phyloP scores from a whole-genome alignment of 441 rosid genomes.

The Croton laevigatus region DNA sequence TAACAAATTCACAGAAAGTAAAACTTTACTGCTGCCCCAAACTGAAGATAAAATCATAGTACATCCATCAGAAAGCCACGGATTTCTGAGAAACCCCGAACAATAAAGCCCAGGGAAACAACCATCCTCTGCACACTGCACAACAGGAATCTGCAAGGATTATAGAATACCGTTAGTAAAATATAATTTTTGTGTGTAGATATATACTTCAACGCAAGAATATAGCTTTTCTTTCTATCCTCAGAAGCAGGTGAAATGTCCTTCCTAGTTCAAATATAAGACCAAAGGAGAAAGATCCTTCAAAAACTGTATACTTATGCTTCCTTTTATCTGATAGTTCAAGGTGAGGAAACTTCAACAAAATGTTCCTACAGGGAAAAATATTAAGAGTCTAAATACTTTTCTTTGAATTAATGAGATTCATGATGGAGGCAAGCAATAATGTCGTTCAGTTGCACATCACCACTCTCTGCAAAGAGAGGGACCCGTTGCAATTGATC shows the following conservation, averaged over 20 bases:
- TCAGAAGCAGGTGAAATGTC: neutral
- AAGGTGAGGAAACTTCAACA: neutral
- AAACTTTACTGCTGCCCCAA: slow-evolving; percentile 71
- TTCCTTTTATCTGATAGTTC: neutral
- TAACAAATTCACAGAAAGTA: slow-evolving; percentile 59
- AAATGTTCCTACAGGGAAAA: neutral
- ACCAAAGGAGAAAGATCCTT: neutral
- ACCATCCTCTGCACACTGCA: slow-evolving; percentile 64
- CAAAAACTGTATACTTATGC: neutral
- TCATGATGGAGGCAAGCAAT: neutral
- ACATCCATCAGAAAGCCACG: slow-evolving; percentile 92
- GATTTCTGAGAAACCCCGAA: slow-evolving; percentile 45
- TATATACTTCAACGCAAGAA: neutral
- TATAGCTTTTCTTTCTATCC: neutral
- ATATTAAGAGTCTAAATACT: neutral
- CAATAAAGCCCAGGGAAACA: slow-evolving; percentile 89
- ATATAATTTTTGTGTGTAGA: neutral
- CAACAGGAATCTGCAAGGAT: slow-evolving; percentile 61
- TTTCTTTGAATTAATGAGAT: neutral
- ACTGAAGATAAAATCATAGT: slow-evolving; percentile 69
- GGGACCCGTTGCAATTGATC: neutral
- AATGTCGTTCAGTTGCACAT: neutral
- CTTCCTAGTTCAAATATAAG: neutral
- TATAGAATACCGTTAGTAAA: slow-evolving; percentile 9
- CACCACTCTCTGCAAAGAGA: neutral